Evolutionary conservation across 148 eudicot genomes (phyloP).

Genomic region (Fagopyrum homotropicum): DNA sequence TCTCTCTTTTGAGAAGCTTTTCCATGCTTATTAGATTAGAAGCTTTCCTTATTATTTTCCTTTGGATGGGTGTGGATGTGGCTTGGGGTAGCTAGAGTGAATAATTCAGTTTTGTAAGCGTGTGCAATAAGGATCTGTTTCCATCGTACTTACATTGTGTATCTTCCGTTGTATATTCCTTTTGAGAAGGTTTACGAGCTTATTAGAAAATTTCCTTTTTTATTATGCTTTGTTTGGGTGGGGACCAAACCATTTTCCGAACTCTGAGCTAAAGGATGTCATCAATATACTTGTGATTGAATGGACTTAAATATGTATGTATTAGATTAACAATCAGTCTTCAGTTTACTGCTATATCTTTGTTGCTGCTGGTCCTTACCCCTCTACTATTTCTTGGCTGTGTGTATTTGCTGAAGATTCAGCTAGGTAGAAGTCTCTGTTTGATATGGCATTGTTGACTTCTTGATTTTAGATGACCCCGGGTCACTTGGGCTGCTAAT

Average conservation of each 20-base stretch:
- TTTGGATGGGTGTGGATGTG: no score
- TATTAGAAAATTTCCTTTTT: background rate
- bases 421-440: background rate
- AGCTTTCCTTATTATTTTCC: no score
- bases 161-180: no score
- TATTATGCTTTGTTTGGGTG: background rate
- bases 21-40: background rate
- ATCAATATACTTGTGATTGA: no score
- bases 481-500: background rate
- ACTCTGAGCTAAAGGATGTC: no score
- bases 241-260: background rate
- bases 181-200: background rate
- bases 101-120: no score
- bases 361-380: background rate
- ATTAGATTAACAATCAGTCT: background rate
- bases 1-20: background rate
- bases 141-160: no score
- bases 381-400: background rate
- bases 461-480: background rate
- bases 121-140: no score
- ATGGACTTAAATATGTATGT: background rate
- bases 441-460: background rate
- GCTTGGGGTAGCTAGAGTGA: no score
- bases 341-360: background rate
- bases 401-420: background rate